These are phyloP conservation scores for Phaseolus coccineus DNA, from an alignment of 331 rosid species.

Conservation along the genomic window DNA sequence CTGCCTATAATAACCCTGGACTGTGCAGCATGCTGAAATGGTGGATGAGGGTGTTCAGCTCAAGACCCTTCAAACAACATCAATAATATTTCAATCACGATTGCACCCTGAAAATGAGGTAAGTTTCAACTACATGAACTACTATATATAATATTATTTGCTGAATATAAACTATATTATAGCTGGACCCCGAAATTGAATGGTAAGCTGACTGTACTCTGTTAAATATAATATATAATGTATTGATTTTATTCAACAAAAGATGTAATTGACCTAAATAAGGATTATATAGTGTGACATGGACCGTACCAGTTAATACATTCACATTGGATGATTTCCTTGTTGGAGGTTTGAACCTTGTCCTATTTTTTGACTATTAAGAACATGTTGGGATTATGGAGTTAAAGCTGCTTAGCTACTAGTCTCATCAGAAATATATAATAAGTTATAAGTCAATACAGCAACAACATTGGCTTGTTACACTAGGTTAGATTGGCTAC, in stretches of 20 bases:
- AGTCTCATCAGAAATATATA: not conserved
- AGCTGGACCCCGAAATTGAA: constrained; percentile 35
- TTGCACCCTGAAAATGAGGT: constrained; percentile 94
- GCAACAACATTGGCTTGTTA: not conserved
- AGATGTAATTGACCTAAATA: constrained; percentile 29
- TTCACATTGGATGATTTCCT: constrained; percentile 22
- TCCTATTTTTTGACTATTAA: constrained; percentile 5
- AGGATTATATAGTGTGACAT: constrained; percentile 21
- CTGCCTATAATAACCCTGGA: constrained; percentile 36
- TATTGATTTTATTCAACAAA: constrained; percentile 23
- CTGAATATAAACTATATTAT: constrained; percentile 23
- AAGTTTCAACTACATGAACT: constrained; percentile 41
- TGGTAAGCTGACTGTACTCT: constrained; percentile 24
- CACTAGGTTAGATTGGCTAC: not conserved
- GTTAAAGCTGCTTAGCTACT: not conserved
- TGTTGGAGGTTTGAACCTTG: constrained; percentile 6
- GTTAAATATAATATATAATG: not conserved
- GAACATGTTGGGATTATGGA: constrained; percentile 10
- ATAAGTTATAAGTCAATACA: constrained; percentile 13
- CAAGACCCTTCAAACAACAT: constrained; percentile 94
- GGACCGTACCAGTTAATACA: constrained; percentile 11
- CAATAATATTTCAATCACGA: constrained; percentile 90
- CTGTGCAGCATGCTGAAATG: constrained; percentile 93
- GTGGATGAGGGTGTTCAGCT: constrained; percentile 92
- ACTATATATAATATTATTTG: constrained; percentile 16